Evolutionary conservation across 2,329 filamentous ascomycete genomes (phyloP).

Genomic region (Pseudogymnoascus sp.): DNA sequence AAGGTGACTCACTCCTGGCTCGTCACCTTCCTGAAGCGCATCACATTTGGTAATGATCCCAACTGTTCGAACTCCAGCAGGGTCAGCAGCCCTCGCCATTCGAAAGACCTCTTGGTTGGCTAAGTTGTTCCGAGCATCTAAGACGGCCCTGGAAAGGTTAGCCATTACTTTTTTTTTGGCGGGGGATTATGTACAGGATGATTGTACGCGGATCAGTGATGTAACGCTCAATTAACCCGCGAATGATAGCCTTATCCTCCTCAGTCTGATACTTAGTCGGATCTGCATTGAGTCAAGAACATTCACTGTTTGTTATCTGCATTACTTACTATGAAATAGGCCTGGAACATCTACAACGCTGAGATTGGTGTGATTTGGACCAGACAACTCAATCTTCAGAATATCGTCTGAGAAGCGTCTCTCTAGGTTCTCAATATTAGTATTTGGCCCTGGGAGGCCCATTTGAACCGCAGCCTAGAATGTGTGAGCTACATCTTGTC

Average conservation of each 20-base stretch:
- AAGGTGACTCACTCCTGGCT: too few relatives aligned
- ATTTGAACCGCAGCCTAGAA: background rate
- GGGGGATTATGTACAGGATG: constrained; percentile 32
- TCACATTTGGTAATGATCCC: too few relatives aligned
- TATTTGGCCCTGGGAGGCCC: background rate
- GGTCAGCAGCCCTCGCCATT: too few relatives aligned
- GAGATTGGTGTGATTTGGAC: constrained; percentile 37
- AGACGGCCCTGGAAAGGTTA: too few relatives aligned
- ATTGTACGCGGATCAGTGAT: constrained; percentile 41
- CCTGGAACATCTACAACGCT: constrained; percentile 51
- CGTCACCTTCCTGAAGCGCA: too few relatives aligned
- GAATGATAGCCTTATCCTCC: constrained; percentile 35
- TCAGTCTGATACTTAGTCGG: constrained; percentile 26
- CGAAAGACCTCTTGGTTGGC: too few relatives aligned
- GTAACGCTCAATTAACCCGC: constrained; percentile 38
- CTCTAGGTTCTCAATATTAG: background rate
- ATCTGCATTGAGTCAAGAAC: background rate
- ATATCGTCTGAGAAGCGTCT: constrained; percentile 11
- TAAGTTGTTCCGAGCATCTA: too few relatives aligned
- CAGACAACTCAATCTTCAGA: constrained; percentile 11
- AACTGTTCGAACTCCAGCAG: too few relatives aligned
- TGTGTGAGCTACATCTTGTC: background rate
- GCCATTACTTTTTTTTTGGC: too few relatives aligned
- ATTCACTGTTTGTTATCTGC: background rate
- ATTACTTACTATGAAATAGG: constrained; percentile 34